A percentile compares a stretch with the other conserved stretches of the same genome.
phyloP scores from a whole-genome alignment of 1,284 basidiomycete species.

The Cystobasidiaceae sp. region DNA sequence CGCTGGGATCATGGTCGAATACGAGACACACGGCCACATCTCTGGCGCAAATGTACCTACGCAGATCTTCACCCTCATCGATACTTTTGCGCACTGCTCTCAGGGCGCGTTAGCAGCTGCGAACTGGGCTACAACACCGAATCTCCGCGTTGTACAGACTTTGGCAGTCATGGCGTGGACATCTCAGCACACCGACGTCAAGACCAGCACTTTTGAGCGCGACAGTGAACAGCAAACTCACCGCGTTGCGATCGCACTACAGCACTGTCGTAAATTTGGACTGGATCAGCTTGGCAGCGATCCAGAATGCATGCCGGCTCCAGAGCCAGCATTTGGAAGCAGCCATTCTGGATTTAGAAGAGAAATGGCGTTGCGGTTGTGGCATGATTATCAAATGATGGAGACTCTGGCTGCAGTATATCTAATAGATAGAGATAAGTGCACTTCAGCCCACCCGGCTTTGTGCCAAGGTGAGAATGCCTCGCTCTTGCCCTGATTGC shows the following conservation, averaged over 20 bases:
- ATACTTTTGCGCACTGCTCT: neutral
- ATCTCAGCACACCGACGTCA: neutral
- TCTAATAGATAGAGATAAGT: neutral
- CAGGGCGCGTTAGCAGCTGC: neutral
- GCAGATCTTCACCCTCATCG: neutral
- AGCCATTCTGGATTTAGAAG: neutral
- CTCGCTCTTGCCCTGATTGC: neutral
- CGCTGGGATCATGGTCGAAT: neutral
- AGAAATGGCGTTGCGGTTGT: neutral
- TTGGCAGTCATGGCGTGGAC: neutral
- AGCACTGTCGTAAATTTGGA: neutral
- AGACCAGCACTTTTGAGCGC: neutral
- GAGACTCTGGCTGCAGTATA: neutral
- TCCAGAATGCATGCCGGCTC: neutral
- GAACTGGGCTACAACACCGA: neutral
- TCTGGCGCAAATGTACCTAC: neutral
- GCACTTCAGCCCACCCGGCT: neutral
- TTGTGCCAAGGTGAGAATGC: neutral
- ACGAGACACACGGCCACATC: neutral
- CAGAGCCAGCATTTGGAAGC: neutral
- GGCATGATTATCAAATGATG: neutral
- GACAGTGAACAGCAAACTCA: neutral
- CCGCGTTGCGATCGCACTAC: neutral
- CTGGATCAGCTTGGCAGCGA: neutral
- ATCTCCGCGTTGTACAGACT: neutral